Base-by-base conservation (phyloP, 2,329 filamentous ascomycete genomes). In the Trichoderma breve region DNA sequence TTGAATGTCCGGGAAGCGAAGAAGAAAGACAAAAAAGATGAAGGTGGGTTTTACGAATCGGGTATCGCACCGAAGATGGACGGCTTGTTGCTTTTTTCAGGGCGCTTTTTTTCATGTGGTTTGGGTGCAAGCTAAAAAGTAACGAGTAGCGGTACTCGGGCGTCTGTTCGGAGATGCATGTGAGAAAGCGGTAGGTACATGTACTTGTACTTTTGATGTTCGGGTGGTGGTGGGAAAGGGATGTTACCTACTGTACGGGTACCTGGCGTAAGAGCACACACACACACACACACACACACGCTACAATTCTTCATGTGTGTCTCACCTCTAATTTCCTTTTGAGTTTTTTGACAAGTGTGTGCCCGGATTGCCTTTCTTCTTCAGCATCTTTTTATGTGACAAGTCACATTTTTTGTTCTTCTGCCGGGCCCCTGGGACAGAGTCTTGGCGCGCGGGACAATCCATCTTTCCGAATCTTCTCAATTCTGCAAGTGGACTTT, bases 1-100 rank as follows among this genome's bases (percentile, higher is more conserved):
- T 53, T 65, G 62, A 65, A 51, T 30, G 62, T 53, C 39, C 62
- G 36, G 62, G 43, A 47, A 63, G 36, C 24, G 34, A 26, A 26
- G 60, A 39, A 18, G 15, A 39, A 39, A 8, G 14, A 39, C 14
- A 39, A 18, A 39, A 39, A 39, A 39, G 36, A 39, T 4, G 43
- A 57, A 58, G 15, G 30, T n/a, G 32, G 58, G 32, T 14, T 21
- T 61, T 51, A 61, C 58, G 58, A 61, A 61, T 61, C 58, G 58
- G 62, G 62, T 65, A 65, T 34, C 62, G 62, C 62, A 65, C 62
- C 39, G 62, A 60, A 34, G 57, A 34, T 8, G 36, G 57, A 32
- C 36, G 15, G 36, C 34, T 36, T 36, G 34, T 36, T 36, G 34
- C 34, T 36, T 36, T 36, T 36, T 36, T 36, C 34, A 36, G 34